Conservation (phyloP, 2,329 filamentous ascomycete genomes). For the Neofusicoccum laricinum region DNA sequence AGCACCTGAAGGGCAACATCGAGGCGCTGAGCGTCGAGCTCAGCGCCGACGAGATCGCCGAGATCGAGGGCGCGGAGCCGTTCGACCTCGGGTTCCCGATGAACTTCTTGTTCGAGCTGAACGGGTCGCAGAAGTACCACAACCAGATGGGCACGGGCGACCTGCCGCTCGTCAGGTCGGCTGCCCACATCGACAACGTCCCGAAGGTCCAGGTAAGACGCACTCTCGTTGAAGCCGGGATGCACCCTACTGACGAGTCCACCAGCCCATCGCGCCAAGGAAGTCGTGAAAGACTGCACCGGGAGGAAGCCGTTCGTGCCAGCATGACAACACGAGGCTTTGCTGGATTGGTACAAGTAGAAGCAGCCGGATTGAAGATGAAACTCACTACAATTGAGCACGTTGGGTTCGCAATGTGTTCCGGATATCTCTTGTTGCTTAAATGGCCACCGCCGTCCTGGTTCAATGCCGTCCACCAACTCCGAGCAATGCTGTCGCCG, state of each 20-base stretch:
- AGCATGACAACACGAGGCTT: too few relatives aligned
- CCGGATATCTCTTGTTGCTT: too few relatives aligned
- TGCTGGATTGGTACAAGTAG: too few relatives aligned
- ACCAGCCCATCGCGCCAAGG: conserved; percentile 3
- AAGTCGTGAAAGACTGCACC: neutral
- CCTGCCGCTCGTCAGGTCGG: conserved; percentile 26
- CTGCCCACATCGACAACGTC: conserved; percentile 28
- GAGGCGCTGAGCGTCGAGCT: conserved; percentile 62
- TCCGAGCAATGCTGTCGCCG: too few relatives aligned
- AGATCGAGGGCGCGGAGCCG: conserved; percentile 60
- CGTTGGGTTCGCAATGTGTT: too few relatives aligned
- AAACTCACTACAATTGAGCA: too few relatives aligned
- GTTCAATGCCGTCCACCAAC: too few relatives aligned
- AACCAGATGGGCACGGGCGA: conserved; percentile 28
- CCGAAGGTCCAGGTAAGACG: neutral
- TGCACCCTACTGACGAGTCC: neutral
- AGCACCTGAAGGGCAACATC: conserved; percentile 69
- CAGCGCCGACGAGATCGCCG: conserved; percentile 59
- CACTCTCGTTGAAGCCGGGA: neutral
- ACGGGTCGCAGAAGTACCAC: conserved; percentile 25
- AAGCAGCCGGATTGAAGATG: too few relatives aligned
- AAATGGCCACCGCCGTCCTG: too few relatives aligned
- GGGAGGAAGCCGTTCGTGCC: too few relatives aligned
- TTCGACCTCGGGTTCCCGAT: conserved; percentile 69
- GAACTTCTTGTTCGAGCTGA: conserved; percentile 48